Conservation (phyloP, 106 monocot species). For the Acorus calamus region DNA sequence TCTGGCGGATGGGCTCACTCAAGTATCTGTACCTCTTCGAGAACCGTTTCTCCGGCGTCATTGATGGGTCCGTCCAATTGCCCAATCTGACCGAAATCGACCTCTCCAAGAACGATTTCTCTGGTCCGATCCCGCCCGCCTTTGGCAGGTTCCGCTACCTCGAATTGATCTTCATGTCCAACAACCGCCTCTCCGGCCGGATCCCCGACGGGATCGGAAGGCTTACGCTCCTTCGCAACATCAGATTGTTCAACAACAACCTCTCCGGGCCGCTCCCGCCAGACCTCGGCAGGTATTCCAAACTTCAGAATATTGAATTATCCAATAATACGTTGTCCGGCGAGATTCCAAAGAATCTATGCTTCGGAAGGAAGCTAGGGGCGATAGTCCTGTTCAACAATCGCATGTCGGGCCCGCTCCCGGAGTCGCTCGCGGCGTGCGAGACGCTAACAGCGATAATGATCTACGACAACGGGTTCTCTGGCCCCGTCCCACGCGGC, state of each 20-base stretch:
- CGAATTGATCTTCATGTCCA: too few relatives aligned
- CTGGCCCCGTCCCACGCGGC: slow-evolving; percentile 32
- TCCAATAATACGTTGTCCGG: slow-evolving; percentile 81
- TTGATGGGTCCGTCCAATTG: too few relatives aligned
- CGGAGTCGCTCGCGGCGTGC: slow-evolving; percentile 39
- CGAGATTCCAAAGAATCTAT: slow-evolving; percentile 25
- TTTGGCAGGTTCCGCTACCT: too few relatives aligned
- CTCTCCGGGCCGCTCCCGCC: slow-evolving; percentile 40
- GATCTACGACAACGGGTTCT: slow-evolving; percentile 39
- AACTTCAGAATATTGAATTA: slow-evolving; percentile 26
- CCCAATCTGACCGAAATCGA: too few relatives aligned
- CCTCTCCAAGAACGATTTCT: too few relatives aligned
- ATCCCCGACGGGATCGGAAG: too few relatives aligned
- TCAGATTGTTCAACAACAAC: slow-evolving; percentile 25
- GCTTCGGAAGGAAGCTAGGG: slow-evolving; percentile 30
- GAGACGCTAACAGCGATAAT: slow-evolving; percentile 9
- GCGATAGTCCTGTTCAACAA: slow-evolving; percentile 53
- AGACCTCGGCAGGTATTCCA: slow-evolving; percentile 28
- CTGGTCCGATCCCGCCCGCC: too few relatives aligned
- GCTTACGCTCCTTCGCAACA: too few relatives aligned
- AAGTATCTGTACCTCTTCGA: too few relatives aligned
- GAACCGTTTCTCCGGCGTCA: too few relatives aligned
- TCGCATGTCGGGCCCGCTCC: slow-evolving; percentile 52
- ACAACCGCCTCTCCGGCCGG: too few relatives aligned
- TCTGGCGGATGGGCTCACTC: slow-evolving; percentile 4